Evolutionary conservation across 768 basidiomycete genomes (phyloP), one percentile per base, ranked within the genome.

Genomic region (Termitomyces sp.): DNA sequence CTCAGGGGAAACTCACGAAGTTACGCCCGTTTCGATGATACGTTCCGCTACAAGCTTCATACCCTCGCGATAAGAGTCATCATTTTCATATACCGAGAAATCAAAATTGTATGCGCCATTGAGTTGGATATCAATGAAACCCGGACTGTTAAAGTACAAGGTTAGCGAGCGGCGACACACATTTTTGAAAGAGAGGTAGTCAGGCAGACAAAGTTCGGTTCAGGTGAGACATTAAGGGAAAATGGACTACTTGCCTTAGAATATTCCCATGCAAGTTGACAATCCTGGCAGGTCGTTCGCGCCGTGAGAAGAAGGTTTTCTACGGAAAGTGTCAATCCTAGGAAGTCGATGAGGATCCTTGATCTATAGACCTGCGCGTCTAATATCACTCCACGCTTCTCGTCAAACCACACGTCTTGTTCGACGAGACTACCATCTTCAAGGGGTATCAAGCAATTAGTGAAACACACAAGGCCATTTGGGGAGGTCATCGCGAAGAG

Each of bases 71-170:
- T 95, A 95, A 6, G 73, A 75, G 39, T 84, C 78, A 54, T 90
- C 88, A 66, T 87, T 79, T 37, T 89, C 85, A 64, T 88, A 91
- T 18, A 93, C 82, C 13, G 91, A 93, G 66, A 94, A 93, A 70
- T 93, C 91, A 67, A 93, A 90, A 33, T 87, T 86, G 68, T 91
- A 94, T 5, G 86, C 93, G 37, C 94, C 94, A 63, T 96, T 95
- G 61, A 96, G 87, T 67, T 96, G 94, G 18, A 89, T 84, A 72
- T 95, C 94, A 52, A 95, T 80, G 66, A 88, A 82, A 15, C 93
- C 93, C 2, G 93, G 93, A 69, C 91, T 93, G 63, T 41, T 16
- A 18, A 33, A 9, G 37, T 6, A 24, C 6, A 34, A 5, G 11
- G 20, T 54, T 11, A 59, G 48, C 31, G 9, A 53, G 5, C 6